phyloP scores from a whole-genome alignment of 192 early-diverging fungal species.

The Gryganskiella cystojenkinii region DNA sequence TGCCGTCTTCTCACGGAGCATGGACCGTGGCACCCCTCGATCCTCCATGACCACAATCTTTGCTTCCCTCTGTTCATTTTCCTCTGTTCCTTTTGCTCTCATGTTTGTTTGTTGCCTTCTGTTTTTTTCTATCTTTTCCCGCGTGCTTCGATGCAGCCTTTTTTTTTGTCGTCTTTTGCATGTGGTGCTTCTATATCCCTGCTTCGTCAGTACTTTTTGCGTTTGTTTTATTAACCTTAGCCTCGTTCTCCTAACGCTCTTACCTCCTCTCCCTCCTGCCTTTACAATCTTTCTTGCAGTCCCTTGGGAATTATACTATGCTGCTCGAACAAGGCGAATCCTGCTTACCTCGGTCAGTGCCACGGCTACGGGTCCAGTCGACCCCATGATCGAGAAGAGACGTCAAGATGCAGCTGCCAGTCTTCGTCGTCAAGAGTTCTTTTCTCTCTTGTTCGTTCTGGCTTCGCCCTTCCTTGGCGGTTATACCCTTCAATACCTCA shows the following conservation, averaged over 20 bases:
- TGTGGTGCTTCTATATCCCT: neutral
- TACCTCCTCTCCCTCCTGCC: neutral
- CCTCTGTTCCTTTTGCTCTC: neutral
- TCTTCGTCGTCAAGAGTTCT: constrained; percentile 61
- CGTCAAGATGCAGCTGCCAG: constrained; percentile 49
- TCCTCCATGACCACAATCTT: no score
- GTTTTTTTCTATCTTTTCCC: neutral
- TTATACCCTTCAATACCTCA: constrained; percentile 63
- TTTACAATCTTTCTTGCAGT: constrained; percentile 43
- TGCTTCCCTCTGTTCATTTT: neutral
- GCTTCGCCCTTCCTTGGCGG: constrained; percentile 66
- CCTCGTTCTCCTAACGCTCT: no score
- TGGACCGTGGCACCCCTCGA: no score
- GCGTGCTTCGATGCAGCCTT: neutral
- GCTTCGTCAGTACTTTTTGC: neutral
- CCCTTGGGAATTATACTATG: constrained; percentile 69
- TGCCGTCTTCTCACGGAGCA: no score
- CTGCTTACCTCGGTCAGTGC: constrained; percentile 38
- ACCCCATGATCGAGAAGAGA: constrained; percentile 41
- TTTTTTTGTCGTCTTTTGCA: neutral
- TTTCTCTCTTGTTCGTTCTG: constrained; percentile 58
- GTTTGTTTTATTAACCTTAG: no score
- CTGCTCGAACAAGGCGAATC: constrained; percentile 59
- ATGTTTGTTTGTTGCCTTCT: neutral
- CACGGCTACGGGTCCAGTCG: constrained; percentile 30